phyloP scores from a whole-genome alignment of 331 rosid genomes.

The Saraca asoca region DNA sequence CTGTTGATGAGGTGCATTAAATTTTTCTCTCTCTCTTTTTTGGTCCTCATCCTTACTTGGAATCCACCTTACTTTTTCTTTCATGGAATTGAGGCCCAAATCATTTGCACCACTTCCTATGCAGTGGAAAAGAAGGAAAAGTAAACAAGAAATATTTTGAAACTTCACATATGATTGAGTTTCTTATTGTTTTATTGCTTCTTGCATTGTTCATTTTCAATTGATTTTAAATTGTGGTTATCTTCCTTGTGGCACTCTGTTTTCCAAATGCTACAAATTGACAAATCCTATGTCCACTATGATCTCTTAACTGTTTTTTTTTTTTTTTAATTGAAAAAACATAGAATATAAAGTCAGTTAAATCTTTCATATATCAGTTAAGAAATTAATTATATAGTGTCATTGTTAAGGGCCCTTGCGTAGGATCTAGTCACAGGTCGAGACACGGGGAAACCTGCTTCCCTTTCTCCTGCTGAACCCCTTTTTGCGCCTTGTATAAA shows the following conservation, averaged over 20 bases:
- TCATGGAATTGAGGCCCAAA: neutral
- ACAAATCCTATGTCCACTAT: neutral
- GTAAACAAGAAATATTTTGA: neutral
- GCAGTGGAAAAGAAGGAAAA: neutral
- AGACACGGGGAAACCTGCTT: too few relatives aligned
- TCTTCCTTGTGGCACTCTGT: neutral
- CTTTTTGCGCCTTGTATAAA: too few relatives aligned
- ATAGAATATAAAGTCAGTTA: neutral
- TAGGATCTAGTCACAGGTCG: too few relatives aligned
- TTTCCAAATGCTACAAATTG: neutral
- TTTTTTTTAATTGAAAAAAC: neutral
- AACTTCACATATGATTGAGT: constrained; percentile 5
- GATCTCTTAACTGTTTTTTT: neutral
- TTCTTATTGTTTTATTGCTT: constrained; percentile 13
- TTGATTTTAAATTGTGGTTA: constrained; percentile 4
- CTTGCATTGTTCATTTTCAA: neutral
- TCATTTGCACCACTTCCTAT: constrained; percentile 1
- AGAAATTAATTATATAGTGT: neutral
- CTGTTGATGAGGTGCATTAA: constrained; percentile 81
- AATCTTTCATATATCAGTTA: neutral
- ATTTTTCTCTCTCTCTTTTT: constrained; percentile 10
- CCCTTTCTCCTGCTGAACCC: too few relatives aligned
- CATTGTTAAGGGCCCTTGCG: too few relatives aligned
- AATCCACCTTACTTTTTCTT: constrained; percentile 8
- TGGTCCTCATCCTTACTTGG: neutral